Conservation (phyloP, 495 filamentous ascomycete genomes). For the Choiromyces venosus region DNA sequence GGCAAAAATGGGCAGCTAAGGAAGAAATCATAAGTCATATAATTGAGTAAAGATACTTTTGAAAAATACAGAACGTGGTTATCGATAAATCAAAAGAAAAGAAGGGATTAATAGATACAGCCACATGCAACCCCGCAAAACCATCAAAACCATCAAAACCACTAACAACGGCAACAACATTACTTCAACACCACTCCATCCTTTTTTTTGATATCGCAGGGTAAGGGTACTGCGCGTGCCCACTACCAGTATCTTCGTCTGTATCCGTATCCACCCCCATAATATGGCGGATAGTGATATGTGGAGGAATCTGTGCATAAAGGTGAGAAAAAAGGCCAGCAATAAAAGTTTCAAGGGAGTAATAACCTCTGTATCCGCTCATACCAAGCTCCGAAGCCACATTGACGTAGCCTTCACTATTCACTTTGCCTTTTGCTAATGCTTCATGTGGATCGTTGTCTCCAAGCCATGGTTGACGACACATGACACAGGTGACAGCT, state of each 20-base stretch:
- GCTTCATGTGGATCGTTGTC: conserved; percentile 45
- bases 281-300: not conserved
- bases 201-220: not conserved
- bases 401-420: conserved; percentile 56
- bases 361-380: conserved; percentile 47
- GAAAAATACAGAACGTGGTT: not conserved
- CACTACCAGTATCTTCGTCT: not conserved
- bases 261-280: not conserved
- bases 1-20: not conserved
- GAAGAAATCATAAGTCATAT: not conserved
- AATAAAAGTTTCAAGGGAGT: not conserved
- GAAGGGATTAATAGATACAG: not conserved
- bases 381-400: conserved; percentile 55
- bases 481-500: conserved; percentile 54
- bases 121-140: not conserved
- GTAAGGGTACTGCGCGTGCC: not conserved
- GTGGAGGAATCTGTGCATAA: not conserved
- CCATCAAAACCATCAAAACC: not conserved
- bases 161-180: not conserved
- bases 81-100: not conserved
- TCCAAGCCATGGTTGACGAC: conserved; percentile 54
- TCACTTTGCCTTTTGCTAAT: conserved; percentile 37
- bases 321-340: not conserved
- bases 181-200: not conserved
- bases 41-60: conserved; percentile 2